phyloP scores from a whole-genome alignment of 257 asterid species.

The Petunia axillaris region DNA sequence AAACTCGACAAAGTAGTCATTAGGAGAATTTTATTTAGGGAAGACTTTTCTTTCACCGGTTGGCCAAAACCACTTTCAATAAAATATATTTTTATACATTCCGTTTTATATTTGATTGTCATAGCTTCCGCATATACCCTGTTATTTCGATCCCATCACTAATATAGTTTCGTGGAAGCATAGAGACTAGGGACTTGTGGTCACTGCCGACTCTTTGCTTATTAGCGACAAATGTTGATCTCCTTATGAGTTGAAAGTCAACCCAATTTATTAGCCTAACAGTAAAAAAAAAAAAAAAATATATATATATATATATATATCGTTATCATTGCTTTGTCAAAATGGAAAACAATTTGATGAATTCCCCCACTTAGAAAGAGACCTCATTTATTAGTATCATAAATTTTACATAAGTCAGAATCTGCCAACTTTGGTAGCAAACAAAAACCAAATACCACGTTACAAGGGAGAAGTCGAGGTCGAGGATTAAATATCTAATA shows the following conservation, averaged over 20 bases:
- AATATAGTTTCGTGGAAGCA: no score
- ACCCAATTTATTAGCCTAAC: not conserved
- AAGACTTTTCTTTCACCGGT: no score
- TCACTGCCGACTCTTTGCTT: not conserved
- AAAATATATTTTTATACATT: no score
- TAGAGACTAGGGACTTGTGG: not conserved
- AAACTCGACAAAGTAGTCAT: no score
- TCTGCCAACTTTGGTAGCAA: not conserved
- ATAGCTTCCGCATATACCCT: no score
- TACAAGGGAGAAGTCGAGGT: not conserved
- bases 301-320: not conserved
- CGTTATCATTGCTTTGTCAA: not conserved
- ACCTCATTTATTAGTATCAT: not conserved
- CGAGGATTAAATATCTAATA: not conserved
- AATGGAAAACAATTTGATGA: conserved; percentile 4
- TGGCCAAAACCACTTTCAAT: no score
- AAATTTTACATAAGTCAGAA: not conserved
- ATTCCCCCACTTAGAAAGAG: not conserved
- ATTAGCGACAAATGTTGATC: not conserved
- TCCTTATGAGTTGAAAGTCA: not conserved
- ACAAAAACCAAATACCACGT: not conserved
- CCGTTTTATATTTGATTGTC: no score
- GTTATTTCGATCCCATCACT: no score
- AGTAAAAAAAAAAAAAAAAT: no score
- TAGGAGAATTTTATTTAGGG: no score